phyloP scores from a whole-genome alignment of 768 basidiomycete species.

The Mycena polygramma region DNA sequence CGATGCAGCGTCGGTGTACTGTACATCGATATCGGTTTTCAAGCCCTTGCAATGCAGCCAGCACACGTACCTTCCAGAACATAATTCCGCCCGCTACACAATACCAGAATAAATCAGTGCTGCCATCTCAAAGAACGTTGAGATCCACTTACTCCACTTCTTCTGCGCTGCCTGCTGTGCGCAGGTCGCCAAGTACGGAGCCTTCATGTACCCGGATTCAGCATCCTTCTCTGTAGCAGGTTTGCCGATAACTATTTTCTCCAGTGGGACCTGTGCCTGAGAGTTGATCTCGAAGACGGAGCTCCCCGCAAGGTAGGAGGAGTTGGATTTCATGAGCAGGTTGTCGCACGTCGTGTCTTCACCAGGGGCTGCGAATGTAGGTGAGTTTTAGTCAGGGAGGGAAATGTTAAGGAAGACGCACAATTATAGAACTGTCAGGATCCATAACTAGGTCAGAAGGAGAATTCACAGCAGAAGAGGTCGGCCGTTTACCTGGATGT shows the following conservation, averaged over 20 bases:
- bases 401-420: neutral
- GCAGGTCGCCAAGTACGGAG: neutral
- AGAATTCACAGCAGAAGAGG: too few relatives aligned
- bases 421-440: conserved; percentile 13
- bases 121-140: neutral
- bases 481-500: conserved; percentile 6
- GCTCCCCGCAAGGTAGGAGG: neutral
- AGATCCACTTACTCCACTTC: conserved; percentile 8
- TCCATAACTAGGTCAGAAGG: neutral
- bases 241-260: conserved; percentile 14
- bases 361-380: neutral
- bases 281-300: conserved; percentile 2
- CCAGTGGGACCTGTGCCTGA: neutral
- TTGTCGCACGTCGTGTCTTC: conserved; percentile 10
- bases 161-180: neutral
- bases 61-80: conserved; percentile 9
- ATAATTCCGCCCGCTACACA: neutral
- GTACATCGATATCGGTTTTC: neutral
- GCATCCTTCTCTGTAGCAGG: neutral
- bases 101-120: neutral
- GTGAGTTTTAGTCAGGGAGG: neutral
- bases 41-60: neutral
- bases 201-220: neutral
- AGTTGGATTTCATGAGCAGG: neutral
- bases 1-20: conserved; percentile 4